phyloP scores from a whole-genome alignment of 148 eudicot genomes.

The Mesembryanthemum crystallinum region DNA sequence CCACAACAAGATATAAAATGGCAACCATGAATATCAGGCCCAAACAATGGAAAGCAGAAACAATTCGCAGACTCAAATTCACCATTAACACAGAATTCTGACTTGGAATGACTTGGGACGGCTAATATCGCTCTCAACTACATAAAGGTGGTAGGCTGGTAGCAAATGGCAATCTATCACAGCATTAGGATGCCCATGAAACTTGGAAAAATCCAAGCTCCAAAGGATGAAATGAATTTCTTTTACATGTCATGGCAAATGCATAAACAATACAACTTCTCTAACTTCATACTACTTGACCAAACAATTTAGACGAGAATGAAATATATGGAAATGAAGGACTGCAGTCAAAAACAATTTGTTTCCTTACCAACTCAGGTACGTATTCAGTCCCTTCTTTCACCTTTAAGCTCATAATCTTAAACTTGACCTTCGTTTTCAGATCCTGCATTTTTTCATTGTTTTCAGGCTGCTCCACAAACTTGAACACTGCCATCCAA shows the following conservation, averaged over 20 bases:
- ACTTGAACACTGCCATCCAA: constrained; percentile 70
- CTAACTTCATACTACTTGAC: background rate
- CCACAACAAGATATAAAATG: background rate
- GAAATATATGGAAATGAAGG: background rate
- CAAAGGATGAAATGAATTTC: background rate
- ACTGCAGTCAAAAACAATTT: background rate
- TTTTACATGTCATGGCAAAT: background rate
- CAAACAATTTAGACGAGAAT: background rate
- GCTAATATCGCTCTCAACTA: background rate
- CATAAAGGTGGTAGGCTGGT: background rate
- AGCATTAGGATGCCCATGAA: background rate
- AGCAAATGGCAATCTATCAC: background rate
- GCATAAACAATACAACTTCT: background rate
- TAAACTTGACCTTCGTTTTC: constrained; percentile 76
- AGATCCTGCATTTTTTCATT: constrained; percentile 70
- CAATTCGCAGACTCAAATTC: background rate
- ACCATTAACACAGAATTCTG: background rate
- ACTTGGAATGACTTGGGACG: background rate
- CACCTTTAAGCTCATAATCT: constrained; percentile 95
- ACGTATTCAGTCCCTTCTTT: constrained; percentile 72
- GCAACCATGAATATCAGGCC: background rate
- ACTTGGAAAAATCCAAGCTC: background rate
- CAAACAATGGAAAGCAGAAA: background rate
- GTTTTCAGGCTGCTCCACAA: constrained; percentile 95
- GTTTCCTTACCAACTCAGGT: constrained; percentile 73